phyloP scores from a whole-genome alignment of 2,329 filamentous ascomycete species.

The Davidsoniella eucalypti region DNA sequence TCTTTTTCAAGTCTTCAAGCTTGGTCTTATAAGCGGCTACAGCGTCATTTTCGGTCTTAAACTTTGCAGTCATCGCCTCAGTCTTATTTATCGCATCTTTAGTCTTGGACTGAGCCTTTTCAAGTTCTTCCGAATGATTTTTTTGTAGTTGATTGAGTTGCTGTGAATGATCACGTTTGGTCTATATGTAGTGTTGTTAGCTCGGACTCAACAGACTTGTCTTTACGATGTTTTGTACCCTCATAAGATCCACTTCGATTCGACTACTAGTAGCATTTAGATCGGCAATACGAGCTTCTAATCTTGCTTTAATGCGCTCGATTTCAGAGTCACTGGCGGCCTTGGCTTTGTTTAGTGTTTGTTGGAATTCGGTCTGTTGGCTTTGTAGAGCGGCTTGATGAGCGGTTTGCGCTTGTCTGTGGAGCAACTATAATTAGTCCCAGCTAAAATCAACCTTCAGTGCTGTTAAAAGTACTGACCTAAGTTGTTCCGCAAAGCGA shows the following conservation, averaged over 20 bases:
- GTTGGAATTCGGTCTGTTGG: slow-evolving; percentile 19
- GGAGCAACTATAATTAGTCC: not conserved
- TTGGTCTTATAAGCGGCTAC: not conserved
- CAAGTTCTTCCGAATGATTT: slow-evolving; percentile 15
- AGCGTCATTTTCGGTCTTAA: not conserved
- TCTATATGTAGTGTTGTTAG: slow-evolving; percentile 21
- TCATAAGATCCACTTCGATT: slow-evolving; percentile 45
- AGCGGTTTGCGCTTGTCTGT: not conserved
- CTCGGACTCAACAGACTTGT: not conserved
- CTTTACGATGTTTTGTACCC: slow-evolving; percentile 24
- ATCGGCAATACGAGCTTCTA: slow-evolving; percentile 47
- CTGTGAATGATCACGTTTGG: slow-evolving; percentile 41
- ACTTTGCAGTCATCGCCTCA: slow-evolving; percentile 18
- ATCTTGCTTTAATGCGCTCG: slow-evolving; percentile 30
- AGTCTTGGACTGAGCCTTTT: slow-evolving; percentile 10
- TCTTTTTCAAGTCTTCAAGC: slow-evolving; percentile 4
- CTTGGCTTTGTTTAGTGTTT: slow-evolving; percentile 28
- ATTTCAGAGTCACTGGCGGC: slow-evolving; percentile 32
- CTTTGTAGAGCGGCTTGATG: slow-evolving; percentile 13
- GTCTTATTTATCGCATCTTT: slow-evolving; percentile 12
- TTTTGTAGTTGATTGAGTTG: slow-evolving; percentile 40
- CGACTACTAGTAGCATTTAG: slow-evolving; percentile 42
- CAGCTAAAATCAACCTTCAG: not conserved
- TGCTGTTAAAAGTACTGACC: slow-evolving; percentile 4
- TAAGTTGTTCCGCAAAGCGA: slow-evolving; percentile 5